These are phyloP conservation scores for Ephemerocybe angulata DNA, from an alignment of 768 basidiomycete genomes.

Conservation along the genomic window DNA sequence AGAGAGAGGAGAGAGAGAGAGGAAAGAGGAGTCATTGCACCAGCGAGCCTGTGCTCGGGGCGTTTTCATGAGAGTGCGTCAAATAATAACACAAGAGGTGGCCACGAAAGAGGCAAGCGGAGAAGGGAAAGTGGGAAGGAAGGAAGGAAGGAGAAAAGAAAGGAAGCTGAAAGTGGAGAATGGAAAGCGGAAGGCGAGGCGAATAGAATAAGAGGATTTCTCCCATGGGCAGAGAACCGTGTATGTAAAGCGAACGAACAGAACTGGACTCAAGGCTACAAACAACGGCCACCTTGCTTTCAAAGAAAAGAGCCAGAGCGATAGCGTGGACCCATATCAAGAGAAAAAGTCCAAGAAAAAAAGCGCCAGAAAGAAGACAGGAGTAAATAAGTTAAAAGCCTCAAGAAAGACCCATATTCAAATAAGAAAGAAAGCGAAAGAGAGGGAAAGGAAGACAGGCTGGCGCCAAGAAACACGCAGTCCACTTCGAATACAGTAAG, in stretches of 20 bases:
- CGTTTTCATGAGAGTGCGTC: no score
- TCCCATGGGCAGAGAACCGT: no score
- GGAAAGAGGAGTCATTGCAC: no score
- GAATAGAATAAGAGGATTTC: no score
- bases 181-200: no score
- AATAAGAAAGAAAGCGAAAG: neutral
- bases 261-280: neutral
- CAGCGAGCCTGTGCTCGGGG: no score
- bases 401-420: neutral
- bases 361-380: neutral
- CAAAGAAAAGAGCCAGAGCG: neutral
- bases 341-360: neutral
- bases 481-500: neutral
- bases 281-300: neutral
- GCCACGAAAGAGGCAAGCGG: neutral
- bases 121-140: slow-evolving; percentile 11
- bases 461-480: neutral
- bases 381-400: neutral
- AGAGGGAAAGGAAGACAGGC: neutral
- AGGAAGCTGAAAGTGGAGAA: neutral
- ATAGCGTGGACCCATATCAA: neutral
- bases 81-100: neutral
- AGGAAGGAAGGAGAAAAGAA: slow-evolving; percentile 4
- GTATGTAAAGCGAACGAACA: no score
- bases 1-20: no score